Evolutionary conservation across 768 basidiomycete species (phyloP).

Genomic region (Cubamyces lactineus): DNA sequence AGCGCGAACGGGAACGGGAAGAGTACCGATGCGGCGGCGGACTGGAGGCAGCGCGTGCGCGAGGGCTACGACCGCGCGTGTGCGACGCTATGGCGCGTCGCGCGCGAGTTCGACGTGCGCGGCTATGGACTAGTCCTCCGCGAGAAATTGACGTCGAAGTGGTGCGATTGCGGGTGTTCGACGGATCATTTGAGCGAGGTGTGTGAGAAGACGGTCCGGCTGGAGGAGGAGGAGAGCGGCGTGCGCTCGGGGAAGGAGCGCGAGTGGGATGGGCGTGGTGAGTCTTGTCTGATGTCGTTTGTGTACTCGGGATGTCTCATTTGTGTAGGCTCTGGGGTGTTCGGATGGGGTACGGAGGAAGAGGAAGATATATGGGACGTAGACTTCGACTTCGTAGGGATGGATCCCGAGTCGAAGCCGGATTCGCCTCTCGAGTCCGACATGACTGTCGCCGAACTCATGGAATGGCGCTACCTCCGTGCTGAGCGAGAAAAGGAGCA

Average conservation of each 20-base stretch:
- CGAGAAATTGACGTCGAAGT: slow-evolving; percentile 73
- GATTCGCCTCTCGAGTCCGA: slow-evolving; percentile 40
- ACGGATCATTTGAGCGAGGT: slow-evolving; percentile 80
- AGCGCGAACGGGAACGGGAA: no score
- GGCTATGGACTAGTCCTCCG: slow-evolving; percentile 71
- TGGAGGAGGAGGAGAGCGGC: slow-evolving; percentile 66
- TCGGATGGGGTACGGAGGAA: slow-evolving; percentile 74
- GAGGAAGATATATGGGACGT: slow-evolving; percentile 81
- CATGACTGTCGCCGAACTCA: slow-evolving; percentile 73
- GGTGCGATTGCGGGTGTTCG: slow-evolving; percentile 83
- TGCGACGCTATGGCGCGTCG: slow-evolving; percentile 70
- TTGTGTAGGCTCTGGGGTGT: slow-evolving; percentile 54
- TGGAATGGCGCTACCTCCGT: slow-evolving; percentile 72
- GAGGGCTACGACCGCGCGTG: slow-evolving; percentile 66
- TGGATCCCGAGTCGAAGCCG: slow-evolving; percentile 45
- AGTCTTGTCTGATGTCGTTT: slow-evolving; percentile 4
- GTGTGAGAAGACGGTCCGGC: slow-evolving; percentile 70
- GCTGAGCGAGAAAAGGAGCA: slow-evolving; percentile 75
- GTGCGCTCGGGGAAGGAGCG: slow-evolving; percentile 65
- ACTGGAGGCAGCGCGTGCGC: slow-evolving; percentile 63
- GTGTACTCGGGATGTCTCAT: background rate
- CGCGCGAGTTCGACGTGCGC: slow-evolving; percentile 70
- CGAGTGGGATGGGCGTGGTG: slow-evolving; percentile 77
- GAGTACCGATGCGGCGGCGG: slow-evolving; percentile 26
- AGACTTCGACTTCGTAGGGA: slow-evolving; percentile 64